phyloP scores from a whole-genome alignment of 2,329 filamentous ascomycete species.

The Sordariomycetes sp. region DNA sequence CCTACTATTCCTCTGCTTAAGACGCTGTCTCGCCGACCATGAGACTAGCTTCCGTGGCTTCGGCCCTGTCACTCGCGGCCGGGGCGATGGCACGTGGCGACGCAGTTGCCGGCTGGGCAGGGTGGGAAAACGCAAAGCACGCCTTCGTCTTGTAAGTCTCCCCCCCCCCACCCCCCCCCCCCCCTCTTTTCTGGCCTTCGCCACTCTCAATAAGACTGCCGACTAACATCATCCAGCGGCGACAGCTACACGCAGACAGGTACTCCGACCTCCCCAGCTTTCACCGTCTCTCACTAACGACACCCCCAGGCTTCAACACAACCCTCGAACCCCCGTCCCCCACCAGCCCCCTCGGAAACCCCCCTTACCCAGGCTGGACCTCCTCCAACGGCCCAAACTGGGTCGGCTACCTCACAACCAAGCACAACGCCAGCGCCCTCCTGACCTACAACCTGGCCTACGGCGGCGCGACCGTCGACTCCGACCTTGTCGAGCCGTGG shows the following conservation, averaged over 20 bases:
- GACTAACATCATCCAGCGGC: slow-evolving; percentile 10
- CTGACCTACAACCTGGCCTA: slow-evolving; percentile 39
- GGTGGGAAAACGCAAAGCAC: slow-evolving; percentile 4
- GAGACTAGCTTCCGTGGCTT: neutral
- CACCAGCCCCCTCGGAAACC: slow-evolving; percentile 49
- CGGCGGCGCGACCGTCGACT: slow-evolving; percentile 39
- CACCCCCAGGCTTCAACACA: slow-evolving; percentile 33
- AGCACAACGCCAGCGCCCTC: slow-evolving; percentile 30
- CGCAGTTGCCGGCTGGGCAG: neutral
- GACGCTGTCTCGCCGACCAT: neutral
- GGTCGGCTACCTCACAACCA: slow-evolving; percentile 32
- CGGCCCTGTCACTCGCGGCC: neutral
- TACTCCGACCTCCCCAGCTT: neutral
- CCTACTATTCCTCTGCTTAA: too few relatives aligned
- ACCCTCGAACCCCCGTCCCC: slow-evolving; percentile 33
- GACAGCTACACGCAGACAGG: slow-evolving; percentile 19
- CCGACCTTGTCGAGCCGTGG: slow-evolving; percentile 35
- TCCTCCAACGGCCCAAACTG: slow-evolving; percentile 36
- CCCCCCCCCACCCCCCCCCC: neutral
- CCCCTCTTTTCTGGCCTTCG: neutral
- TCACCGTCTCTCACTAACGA: neutral
- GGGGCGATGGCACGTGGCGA: neutral
- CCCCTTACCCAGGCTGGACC: slow-evolving; percentile 35
- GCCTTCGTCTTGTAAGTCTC: slow-evolving; percentile 7
- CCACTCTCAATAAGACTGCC: neutral